Conservation (phyloP, 2,329 filamentous ascomycete genomes). For the Botrytis fragariae region DNA sequence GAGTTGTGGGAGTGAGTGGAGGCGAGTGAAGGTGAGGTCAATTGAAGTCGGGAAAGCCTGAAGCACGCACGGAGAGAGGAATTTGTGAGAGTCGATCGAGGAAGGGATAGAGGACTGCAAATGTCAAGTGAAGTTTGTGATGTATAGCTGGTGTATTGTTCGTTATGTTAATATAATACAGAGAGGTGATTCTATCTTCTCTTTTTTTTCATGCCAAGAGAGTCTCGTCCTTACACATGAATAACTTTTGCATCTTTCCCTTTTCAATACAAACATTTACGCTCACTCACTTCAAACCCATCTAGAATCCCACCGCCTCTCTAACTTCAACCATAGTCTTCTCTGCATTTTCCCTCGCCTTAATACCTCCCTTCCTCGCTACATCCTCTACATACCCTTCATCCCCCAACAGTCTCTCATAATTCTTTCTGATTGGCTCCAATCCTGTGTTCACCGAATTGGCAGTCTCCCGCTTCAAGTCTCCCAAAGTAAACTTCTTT, state of each 20-base stretch:
- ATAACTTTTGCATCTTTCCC: not conserved
- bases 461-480: conserved; percentile 63
- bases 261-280: not conserved
- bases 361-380: conserved; percentile 55
- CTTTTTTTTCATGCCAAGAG: not conserved
- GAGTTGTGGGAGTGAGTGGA: not conserved
- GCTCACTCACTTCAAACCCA: no score
- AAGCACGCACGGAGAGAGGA: not conserved
- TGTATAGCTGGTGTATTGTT: not conserved
- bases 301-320: conserved; percentile 43
- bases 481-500: conserved; percentile 47
- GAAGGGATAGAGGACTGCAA: not conserved
- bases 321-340: conserved; percentile 47
- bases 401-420: conserved; percentile 49
- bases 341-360: conserved; percentile 60
- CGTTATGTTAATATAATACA: not conserved
- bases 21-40: not conserved
- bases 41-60: not conserved
- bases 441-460: conserved; percentile 55
- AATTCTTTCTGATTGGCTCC: conserved; percentile 54
- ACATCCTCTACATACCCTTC: conserved; percentile 57
- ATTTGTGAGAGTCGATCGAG: not conserved
- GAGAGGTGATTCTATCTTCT: not conserved
- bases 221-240: not conserved
- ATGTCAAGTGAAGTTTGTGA: not conserved